Evolutionary conservation across 2,329 filamentous ascomycete genomes (phyloP), one percentile per base, ranked within the genome.

Genomic region (Trichothecium sympodiale): DNA sequence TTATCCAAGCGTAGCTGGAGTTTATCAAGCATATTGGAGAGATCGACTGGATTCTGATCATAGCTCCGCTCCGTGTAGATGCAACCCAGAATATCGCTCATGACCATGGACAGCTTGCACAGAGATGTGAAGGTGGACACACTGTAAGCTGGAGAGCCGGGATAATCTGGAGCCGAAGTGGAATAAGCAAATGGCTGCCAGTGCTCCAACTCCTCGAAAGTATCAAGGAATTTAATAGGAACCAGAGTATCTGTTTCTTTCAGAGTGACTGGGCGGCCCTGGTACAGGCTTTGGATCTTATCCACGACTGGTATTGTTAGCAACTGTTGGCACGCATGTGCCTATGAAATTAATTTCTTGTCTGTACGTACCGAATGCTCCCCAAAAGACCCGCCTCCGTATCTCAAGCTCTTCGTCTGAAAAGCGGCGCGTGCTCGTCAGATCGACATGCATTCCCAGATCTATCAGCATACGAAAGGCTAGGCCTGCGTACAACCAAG

Each of bases 401-500:
- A 62, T 62, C 42, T 62, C 67, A 8, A 56, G 49, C 27, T 68
- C 64, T 37, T 69, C 64, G 29, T 64, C 60, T 2, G 61, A 57
- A 31, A 64, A 53, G 10, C 50, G 52, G 10, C 50, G 47, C 5
- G 39, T 40, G 25, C 17, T 40, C 31, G 52, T 47, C 34, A 50
- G 51, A 49, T 62, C 59, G 14, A 69, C 57, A 42, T 72, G 67
- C 42, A 75, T 64, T 0, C 69, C 64, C 5, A 76, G 47, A 44
- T 77, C 72, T 34, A 67, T 62, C 17, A 75, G 54, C 53, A 76
- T 66, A 8, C 69, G 60, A 38, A 74, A 71, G 0, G 72, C 71
- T 41, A 70, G 61, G 2, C 71, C 72, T 35, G 67, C 62, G 40
- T 76, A 77, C 4, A 75, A 44, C 73, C 73, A 78, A 2, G 71